A percentile compares a stretch with the other conserved stretches of the same genome.
phyloP scores from a whole-genome alignment of 2,329 filamentous ascomycete species.

The Fusarium piperis region DNA sequence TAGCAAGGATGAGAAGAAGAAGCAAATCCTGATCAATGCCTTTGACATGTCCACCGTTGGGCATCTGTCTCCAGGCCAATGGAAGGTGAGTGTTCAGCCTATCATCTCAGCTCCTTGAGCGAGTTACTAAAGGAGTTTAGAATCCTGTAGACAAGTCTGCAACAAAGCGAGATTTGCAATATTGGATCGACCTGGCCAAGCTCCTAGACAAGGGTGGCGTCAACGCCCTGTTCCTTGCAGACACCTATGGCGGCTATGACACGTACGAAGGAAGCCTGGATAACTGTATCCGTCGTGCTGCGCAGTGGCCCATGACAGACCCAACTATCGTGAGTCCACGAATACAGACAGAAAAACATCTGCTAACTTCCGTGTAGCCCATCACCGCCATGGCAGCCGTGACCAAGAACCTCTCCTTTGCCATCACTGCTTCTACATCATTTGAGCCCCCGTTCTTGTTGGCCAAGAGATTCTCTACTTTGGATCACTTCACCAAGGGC shows the following conservation, averaged over 20 bases:
- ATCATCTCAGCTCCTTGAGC: background rate
- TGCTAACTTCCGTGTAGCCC: constrained; percentile 51
- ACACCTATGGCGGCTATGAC: constrained; percentile 72
- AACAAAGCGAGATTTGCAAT: constrained; percentile 67
- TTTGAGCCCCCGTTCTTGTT: constrained; percentile 71
- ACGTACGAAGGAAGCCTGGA: constrained; percentile 69
- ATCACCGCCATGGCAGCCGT: constrained; percentile 74
- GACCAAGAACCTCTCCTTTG: constrained; percentile 71
- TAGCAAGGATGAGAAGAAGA: constrained; percentile 14
- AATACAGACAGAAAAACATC: background rate
- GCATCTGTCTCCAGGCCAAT: constrained; percentile 72
- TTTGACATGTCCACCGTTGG: constrained; percentile 74
- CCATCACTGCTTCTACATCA: constrained; percentile 69
- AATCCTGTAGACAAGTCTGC: constrained; percentile 70
- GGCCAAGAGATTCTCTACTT: constrained; percentile 69
- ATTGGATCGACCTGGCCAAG: constrained; percentile 72
- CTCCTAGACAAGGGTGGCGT: constrained; percentile 69
- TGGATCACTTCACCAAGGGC: constrained; percentile 70
- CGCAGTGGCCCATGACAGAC: constrained; percentile 73
- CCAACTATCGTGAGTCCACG: constrained; percentile 64
- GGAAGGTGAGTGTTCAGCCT: constrained; percentile 59
- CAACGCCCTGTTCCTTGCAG: constrained; percentile 72
- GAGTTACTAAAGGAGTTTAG: constrained; percentile 43
- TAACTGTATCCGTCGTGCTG: constrained; percentile 68
- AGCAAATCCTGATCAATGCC: constrained; percentile 66